Evolutionary conservation across 805 yeast genomes (phyloP), one percentile per base, ranked within the genome.

Genomic region (Cyberlindnera lachancei): DNA sequence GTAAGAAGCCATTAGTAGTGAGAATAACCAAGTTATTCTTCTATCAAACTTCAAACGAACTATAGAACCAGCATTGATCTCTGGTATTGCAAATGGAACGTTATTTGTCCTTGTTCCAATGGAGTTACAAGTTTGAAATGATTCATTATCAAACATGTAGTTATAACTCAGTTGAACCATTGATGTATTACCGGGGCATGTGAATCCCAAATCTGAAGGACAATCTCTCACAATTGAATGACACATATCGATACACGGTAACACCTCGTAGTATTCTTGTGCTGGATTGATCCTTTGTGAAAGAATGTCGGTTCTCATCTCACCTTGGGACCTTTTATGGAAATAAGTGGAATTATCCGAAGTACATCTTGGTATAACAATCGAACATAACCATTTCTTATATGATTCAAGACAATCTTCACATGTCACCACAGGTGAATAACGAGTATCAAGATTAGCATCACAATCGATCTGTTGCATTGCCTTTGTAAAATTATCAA

Each of bases 201-300:
- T 47, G 53, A 90, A 87, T 2, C 74, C 75, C 47, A 90, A 75
- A 19, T 61, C 74, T 0, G 87, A 57, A 1, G 96, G 96, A 53
- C 98, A 90, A 52, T 82, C 81, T 30, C 85, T 67, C 3, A 80
- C 92, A 7, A 92, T 72, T 6, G 76, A 69, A 40, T 82, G 64
- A 55, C 97, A 92, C 40, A 79, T 70, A 48, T 82, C 78, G 30
- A 80, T 67, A 52, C 98, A 90, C 1, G 98, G 98, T 36, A 85
- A 54, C 3, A 92, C 68, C 56, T 90, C 98, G 45, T 66, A 78
- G 56, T 88, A 90, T 17, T 56, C 51, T 10, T 56, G 48, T 5
- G 68, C 65, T 0, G 87, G 84, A 5, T 69, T 63, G 19, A 80
- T 61, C 2, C 69, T 50, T 5, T 60, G 57, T 42, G 75, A 70